phyloP scores from a whole-genome alignment of 2,329 filamentous ascomycete species.

The Fusarium buharicum region DNA sequence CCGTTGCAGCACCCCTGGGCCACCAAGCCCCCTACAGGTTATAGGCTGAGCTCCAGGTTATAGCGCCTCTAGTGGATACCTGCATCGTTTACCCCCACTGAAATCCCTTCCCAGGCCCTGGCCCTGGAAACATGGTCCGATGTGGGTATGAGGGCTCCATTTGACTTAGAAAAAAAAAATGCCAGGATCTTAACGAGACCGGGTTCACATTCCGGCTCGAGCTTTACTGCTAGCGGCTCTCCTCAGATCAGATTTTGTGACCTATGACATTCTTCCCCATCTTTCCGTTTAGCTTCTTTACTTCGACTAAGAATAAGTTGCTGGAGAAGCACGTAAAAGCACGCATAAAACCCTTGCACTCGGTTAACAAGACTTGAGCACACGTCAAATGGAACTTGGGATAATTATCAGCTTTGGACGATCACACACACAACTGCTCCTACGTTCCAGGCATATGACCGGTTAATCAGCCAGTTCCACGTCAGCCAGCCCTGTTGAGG shows the following conservation, averaged over 20 bases:
- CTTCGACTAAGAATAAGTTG: conserved; percentile 10
- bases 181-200: conserved; percentile 21
- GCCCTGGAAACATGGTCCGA: conserved; percentile 35
- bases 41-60: conserved; percentile 27
- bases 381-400: conserved; percentile 5
- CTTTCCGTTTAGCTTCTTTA: conserved; percentile 16
- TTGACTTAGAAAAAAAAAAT: conserved; percentile 6
- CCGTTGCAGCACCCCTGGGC: neutral
- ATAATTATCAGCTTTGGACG: conserved; percentile 18
- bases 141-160: conserved; percentile 17
- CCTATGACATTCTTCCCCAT: conserved; percentile 17
- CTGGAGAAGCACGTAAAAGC: conserved; percentile 6
- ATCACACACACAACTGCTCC: conserved; percentile 5
- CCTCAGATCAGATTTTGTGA: conserved; percentile 25
- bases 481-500: conserved; percentile 30
- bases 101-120: conserved; percentile 1
- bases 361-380: neutral
- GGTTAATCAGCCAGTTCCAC: conserved; percentile 17
- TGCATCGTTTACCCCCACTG: conserved; percentile 21
- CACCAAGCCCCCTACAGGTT: conserved; percentile 23
- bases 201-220: conserved; percentile 36
- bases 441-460: conserved; percentile 23
- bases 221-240: conserved; percentile 19
- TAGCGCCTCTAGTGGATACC: conserved; percentile 21
- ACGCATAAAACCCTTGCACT: conserved; percentile 18